A percentile compares a stretch with the other conserved stretches of the same genome.
Evolutionary conservation across 805 yeast species (phyloP).

Genomic region (Candida parachauliodes): DNA sequence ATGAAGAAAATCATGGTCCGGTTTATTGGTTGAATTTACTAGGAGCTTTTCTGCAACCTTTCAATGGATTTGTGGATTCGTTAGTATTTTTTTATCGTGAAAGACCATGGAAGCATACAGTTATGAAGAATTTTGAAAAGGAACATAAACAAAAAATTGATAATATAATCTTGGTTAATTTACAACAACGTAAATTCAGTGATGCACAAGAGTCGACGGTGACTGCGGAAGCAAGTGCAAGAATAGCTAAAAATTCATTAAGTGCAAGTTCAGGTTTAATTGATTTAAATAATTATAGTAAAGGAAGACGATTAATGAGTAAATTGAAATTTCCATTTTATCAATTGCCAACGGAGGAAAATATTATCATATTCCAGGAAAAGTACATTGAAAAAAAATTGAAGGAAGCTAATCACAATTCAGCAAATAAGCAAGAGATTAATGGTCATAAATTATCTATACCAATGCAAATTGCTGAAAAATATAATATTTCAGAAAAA

Average conservation of each 20-base stretch:
- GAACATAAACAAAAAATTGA: conserved; percentile 30
- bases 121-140: conserved; percentile 33
- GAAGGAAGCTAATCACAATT: neutral
- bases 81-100: conserved; percentile 75
- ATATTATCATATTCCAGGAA: conserved; percentile 19
- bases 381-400: conserved; percentile 15
- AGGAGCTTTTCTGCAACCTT: conserved; percentile 76
- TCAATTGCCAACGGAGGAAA: conserved; percentile 38
- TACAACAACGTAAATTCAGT: conserved; percentile 1
- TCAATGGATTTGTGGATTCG: conserved; percentile 75
- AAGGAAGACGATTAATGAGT: conserved; percentile 39
- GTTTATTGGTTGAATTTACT: conserved; percentile 61
- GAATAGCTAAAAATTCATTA: conserved; percentile 22
- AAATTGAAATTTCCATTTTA: conserved; percentile 43
- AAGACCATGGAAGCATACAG: conserved; percentile 65
- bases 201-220: conserved; percentile 20
- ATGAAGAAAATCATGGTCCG: conserved; percentile 47
- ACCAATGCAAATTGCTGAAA: conserved; percentile 1
- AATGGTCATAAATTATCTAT: neutral
- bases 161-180: conserved; percentile 9
- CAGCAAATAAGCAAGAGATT: neutral
- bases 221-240: conserved; percentile 24
- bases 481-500: conserved; percentile 2
- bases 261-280: conserved; percentile 24
- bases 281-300: conserved; percentile 25